Evolutionary conservation across 192 early-diverging fungal genomes (phyloP).

Genomic region (Rhizoclosmatium sp.): DNA sequence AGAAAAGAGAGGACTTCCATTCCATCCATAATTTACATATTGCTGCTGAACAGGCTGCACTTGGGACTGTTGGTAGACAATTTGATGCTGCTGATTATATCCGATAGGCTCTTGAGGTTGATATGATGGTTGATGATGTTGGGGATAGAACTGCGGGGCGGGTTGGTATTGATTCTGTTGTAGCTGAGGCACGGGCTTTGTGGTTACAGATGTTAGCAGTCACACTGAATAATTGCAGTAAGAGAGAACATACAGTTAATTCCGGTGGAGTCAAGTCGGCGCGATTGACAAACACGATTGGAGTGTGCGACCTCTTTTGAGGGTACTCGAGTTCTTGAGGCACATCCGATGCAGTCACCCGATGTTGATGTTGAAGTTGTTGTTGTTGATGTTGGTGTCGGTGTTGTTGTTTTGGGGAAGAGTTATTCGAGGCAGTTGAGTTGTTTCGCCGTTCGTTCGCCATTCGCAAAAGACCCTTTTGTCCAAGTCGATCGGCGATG

Average conservation of each 20-base stretch:
- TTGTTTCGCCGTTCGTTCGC: not conserved
- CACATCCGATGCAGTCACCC: not conserved
- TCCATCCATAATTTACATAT: too few relatives aligned
- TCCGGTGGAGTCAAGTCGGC: too few relatives aligned
- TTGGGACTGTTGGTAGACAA: not conserved
- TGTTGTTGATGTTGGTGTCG: not conserved
- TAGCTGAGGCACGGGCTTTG: not conserved
- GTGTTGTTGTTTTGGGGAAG: not conserved
- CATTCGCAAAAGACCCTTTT: not conserved
- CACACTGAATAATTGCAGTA: too few relatives aligned
- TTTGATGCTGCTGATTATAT: too few relatives aligned
- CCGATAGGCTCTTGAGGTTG: not conserved
- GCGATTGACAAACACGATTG: too few relatives aligned
- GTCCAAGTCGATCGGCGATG: conserved; percentile 5
- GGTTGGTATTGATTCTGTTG: not conserved
- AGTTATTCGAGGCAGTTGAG: not conserved
- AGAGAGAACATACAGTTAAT: too few relatives aligned
- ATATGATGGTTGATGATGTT: not conserved
- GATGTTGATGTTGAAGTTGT: not conserved
- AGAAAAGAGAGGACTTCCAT: not conserved
- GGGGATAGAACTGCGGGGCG: too few relatives aligned
- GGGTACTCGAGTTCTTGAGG: not conserved
- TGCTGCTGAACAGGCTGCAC: not conserved
- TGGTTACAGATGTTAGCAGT: too few relatives aligned
- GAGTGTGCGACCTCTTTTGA: too few relatives aligned